Evolutionary conservation across 495 filamentous ascomycete genomes (phyloP).

Genomic region (Aspergillus ostianus): DNA sequence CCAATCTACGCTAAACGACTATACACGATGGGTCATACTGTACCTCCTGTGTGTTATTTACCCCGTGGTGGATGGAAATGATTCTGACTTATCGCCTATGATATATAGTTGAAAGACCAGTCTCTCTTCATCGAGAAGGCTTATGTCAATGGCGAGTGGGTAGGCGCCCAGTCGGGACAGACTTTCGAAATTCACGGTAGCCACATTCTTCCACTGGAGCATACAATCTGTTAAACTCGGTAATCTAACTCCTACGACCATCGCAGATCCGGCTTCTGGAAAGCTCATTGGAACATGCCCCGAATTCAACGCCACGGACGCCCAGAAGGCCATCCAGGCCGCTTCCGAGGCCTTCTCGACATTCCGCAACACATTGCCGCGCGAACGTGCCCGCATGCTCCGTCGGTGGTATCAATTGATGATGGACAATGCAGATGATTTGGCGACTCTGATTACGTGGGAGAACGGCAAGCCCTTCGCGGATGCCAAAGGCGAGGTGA

Average conservation of each 20-base stretch:
- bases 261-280: slow-evolving; percentile 73
- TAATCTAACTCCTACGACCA: slow-evolving; percentile 11
- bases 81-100: not conserved
- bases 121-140: slow-evolving; percentile 78
- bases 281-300: slow-evolving; percentile 79
- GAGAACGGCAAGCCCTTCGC: slow-evolving; percentile 74
- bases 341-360: slow-evolving; percentile 71
- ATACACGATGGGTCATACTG: slow-evolving; percentile 42
- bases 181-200: slow-evolving; percentile 77
- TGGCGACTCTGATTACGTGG: slow-evolving; percentile 85
- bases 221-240: not conserved
- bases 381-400: slow-evolving; percentile 78
- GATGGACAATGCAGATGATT: slow-evolving; percentile 81
- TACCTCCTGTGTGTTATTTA: slow-evolving; percentile 35
- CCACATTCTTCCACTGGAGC: not conserved
- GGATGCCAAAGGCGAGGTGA: slow-evolving; percentile 70
- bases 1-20: slow-evolving; percentile 34
- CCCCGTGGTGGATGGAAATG: not conserved
- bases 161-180: slow-evolving; percentile 69
- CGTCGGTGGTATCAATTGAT: slow-evolving; percentile 89
- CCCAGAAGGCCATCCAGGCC: slow-evolving; percentile 72
- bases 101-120: slow-evolving; percentile 69
- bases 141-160: slow-evolving; percentile 86
- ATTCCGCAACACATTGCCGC: slow-evolving; percentile 72
- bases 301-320: slow-evolving; percentile 74